Base-by-base conservation (phyloP, 164 flowering plant species). In the Macadamia integrifolia region DNA sequence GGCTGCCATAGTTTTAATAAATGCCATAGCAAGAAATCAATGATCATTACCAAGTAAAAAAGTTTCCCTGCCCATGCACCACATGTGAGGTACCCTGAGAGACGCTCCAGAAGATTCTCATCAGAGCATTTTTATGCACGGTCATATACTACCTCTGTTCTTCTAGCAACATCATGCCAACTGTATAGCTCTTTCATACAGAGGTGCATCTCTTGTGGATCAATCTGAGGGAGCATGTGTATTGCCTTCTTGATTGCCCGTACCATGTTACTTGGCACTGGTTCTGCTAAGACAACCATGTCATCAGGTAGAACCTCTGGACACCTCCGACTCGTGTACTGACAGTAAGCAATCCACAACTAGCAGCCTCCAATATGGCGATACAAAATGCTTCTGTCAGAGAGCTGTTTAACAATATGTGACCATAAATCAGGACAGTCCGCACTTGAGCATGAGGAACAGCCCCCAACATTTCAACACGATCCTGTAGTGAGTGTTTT, bases 321-420 rank as follows among this genome's bases (percentile, higher is more conserved):
- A 95, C 98, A 78, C 98, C 98, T 77, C 99, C 99, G 0, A 92
- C 98, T 46, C 96, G 96, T 66, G 99, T 95, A 68, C 99, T 95
- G 77, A 95, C 99, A 43, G 99, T 95, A 56, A 95, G 74, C 79
- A 95, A 76, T 70, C 99, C 98, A 80, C 98, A 92, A 84, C 99
- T 92, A 50, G 98, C 97, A 66, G 99, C 99, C 82, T 95, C 99
- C 82, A 95, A 68, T 76, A 92, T 92, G 64, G 98, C 99, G 78
- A 91, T 95, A 82, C 99, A 95, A 76, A 95, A 95, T 32, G 99
- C 99, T 83, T 95, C 98, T 53, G 98, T 95, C 64, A 92, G 81
- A 71, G 99, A 91, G 75, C 96, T 92, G 82, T 94, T 94, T 68
- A 92, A 81, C 78, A 94, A 94, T 73, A 94, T 92, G 70, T 92